Percentiles rank a stretch among this genome's conserved stretches.
Conservation (phyloP, 176 grass and related monocot species). For the Alloteropsis semialata region DNA sequence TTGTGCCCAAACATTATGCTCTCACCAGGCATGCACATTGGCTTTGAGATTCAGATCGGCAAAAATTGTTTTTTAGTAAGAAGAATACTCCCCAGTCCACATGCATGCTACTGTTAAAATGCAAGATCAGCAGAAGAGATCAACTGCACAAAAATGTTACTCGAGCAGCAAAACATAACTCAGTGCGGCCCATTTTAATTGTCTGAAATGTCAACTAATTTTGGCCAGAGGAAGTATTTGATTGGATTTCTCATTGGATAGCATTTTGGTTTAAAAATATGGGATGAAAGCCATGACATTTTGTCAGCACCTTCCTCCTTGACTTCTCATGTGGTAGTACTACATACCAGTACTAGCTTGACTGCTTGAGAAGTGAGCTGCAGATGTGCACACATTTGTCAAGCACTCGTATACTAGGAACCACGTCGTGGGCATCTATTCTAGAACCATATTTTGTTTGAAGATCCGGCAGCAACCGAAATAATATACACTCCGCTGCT, state of each 20-base stretch:
- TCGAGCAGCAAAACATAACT: neutral
- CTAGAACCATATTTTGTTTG: neutral
- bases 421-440: neutral
- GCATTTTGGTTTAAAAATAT: neutral
- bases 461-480: neutral
- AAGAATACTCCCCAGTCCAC: slow-evolving; percentile 19
- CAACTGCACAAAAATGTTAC: neutral
- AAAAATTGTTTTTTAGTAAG: neutral
- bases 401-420: neutral
- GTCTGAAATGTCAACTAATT: neutral
- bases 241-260: neutral
- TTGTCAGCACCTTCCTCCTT: neutral
- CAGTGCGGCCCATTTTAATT: neutral
- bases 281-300: neutral
- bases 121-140: neutral
- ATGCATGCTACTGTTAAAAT: neutral
- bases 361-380: neutral
- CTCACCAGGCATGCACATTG: neutral
- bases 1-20: slow-evolving; percentile 14
- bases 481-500: neutral
- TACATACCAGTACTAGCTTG: neutral
- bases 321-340: neutral
- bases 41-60: slow-evolving; percentile 42
- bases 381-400: neutral
- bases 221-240: neutral